Evolutionary conservation across 2,329 filamentous ascomycete genomes (phyloP).

Genomic region (Fonsecaea nubica): DNA sequence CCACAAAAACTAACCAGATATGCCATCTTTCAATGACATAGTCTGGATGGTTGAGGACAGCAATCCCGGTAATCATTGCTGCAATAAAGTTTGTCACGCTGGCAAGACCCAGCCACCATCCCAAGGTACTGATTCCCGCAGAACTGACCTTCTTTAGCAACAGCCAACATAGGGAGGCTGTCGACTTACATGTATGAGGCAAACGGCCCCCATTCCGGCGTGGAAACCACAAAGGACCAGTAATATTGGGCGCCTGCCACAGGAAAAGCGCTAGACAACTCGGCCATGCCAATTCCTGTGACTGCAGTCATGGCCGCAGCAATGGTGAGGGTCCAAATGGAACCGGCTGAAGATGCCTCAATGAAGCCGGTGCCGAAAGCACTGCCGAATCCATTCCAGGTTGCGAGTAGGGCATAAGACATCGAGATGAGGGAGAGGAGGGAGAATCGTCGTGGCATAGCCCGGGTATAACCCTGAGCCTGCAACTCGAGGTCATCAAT

Average conservation of each 20-base stretch:
- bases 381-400: slow-evolving; percentile 30
- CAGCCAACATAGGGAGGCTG: neutral
- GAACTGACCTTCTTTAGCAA: slow-evolving; percentile 16
- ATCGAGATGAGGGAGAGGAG: slow-evolving; percentile 24
- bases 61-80: slow-evolving; percentile 29
- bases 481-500: slow-evolving; percentile 30
- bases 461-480: slow-evolving; percentile 24
- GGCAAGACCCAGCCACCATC: slow-evolving; percentile 31
- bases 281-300: slow-evolving; percentile 29
- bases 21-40: slow-evolving; percentile 28
- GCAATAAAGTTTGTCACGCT: slow-evolving; percentile 32
- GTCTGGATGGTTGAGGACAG: slow-evolving; percentile 17
- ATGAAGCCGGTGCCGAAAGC: slow-evolving; percentile 29
- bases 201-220: slow-evolving; percentile 22
- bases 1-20: slow-evolving; percentile 29
- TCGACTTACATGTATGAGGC: slow-evolving; percentile 30
- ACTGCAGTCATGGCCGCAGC: slow-evolving; percentile 27
- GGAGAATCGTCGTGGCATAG: slow-evolving; percentile 29
- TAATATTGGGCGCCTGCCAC: slow-evolving; percentile 32
- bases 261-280: slow-evolving; percentile 23
- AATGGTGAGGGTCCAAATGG: slow-evolving; percentile 29
- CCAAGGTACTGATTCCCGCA: slow-evolving; percentile 28
- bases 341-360: slow-evolving; percentile 27
- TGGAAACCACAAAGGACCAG: slow-evolving; percentile 31
- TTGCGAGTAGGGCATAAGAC: slow-evolving; percentile 28